Evolutionary conservation across 768 basidiomycete genomes (phyloP), one percentile per base, ranked within the genome.

Genomic region (Leccinum rimulosum): DNA sequence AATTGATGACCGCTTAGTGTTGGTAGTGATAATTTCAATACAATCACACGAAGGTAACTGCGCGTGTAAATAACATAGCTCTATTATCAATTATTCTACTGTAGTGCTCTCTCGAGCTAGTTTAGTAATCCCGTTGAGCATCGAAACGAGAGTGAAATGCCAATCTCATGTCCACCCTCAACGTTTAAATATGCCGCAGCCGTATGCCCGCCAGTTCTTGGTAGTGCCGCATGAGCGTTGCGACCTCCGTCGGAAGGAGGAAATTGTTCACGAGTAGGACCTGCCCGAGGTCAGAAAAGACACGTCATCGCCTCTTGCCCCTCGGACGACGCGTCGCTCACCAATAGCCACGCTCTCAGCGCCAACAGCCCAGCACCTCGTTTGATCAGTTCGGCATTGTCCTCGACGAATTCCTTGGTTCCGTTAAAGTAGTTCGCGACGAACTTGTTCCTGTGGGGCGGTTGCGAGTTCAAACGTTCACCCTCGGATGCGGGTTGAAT

Each of bases 321-420:
- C 38, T 49, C 8, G n/a, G 12, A 30, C 38, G 3, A 36, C 56
- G 15, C 33, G 19, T 19, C 2, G 66, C 80, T 66, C 58, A 87
- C 88, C 66, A 88, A 61, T 1, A 89, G 70, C 77, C 81, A 89
- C 45, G 80, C 79, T 45, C 87, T 75, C 62, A 91, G 66, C 0
- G 87, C 86, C 36, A 79, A 74, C 79, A 85, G 81, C 3, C 89
- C 89, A 38, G 88, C 88, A 11, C 87, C 88, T 38, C 74, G 74
- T 61, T 87, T 83, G 28, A 91, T 90, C 74, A 86, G 80, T 55
- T 68, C 72, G 83, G 86, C 87, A 65, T 88, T 85, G 33, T 82
- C 76, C 53, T 80, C 76, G 1, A 91, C 66, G 63, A 91, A 91
- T 0, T 66, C 64, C 15, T 77, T 75, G 3, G 79, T 77, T 1